Evolutionary conservation across 768 basidiomycete genomes (phyloP).

Genomic region (Russula virescens): DNA sequence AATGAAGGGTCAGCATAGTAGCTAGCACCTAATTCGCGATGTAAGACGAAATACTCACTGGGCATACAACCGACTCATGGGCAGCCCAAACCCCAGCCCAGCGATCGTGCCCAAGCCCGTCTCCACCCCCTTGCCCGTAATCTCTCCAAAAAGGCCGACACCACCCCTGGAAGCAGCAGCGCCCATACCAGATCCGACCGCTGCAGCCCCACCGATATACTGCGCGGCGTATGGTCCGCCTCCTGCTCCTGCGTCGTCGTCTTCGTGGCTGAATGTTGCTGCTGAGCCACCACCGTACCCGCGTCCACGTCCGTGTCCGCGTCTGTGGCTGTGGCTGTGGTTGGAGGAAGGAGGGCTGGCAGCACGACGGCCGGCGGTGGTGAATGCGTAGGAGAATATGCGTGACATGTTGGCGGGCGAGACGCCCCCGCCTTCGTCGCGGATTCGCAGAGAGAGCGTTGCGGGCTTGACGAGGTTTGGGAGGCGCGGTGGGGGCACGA

Average conservation of each 20-base stretch:
- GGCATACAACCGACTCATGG: conserved; percentile 73
- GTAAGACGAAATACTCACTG: conserved; percentile 34
- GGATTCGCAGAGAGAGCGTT: conserved; percentile 70
- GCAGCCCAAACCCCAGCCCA: conserved; percentile 81
- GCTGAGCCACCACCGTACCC: background rate
- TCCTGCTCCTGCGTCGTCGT: conserved; percentile 24
- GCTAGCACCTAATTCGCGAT: background rate
- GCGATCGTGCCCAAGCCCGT: conserved; percentile 86
- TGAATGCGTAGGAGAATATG: conserved; percentile 91
- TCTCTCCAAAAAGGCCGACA: conserved; percentile 66
- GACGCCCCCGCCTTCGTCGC: conserved; percentile 86
- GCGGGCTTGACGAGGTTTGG: conserved; percentile 30
- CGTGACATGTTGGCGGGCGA: conserved; percentile 64
- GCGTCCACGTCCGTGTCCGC: too few relatives aligned
- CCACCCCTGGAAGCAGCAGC: conserved; percentile 33
- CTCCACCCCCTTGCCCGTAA: conserved; percentile 70
- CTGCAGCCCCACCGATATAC: conserved; percentile 66
- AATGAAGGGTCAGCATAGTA: conserved; percentile 20
- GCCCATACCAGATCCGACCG: conserved; percentile 40
- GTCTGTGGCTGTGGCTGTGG: too few relatives aligned
- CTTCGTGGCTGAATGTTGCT: background rate
- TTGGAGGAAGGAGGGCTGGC: background rate
- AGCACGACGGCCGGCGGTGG: conserved; percentile 59
- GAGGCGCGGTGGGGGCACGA: conserved; percentile 45
- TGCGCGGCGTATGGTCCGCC: conserved; percentile 78